Evolutionary conservation across 768 basidiomycete genomes (phyloP).

Genomic region (Asterophora lycoperdoides): DNA sequence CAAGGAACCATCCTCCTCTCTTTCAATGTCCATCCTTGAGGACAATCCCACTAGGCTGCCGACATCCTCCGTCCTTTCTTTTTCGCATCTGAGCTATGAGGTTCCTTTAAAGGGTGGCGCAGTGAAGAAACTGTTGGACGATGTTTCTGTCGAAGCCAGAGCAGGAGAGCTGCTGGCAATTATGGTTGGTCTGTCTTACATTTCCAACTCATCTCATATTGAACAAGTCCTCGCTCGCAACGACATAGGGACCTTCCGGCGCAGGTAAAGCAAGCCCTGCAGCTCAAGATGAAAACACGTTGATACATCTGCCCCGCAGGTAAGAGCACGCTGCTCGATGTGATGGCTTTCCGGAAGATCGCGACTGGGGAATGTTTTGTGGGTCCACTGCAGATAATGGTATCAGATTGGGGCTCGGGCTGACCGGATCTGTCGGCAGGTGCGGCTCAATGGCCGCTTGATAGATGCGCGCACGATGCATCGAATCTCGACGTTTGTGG

Average conservation of each 20-base stretch:
- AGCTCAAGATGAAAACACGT: neutral
- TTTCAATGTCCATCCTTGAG: neutral
- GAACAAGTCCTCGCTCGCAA: neutral
- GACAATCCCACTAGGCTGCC: neutral
- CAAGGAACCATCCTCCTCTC: neutral
- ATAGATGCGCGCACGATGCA: conserved; percentile 30
- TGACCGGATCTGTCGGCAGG: conserved; percentile 18
- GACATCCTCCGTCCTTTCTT: conserved; percentile 27
- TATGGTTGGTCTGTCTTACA: conserved; percentile 28
- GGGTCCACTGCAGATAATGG: conserved; percentile 7
- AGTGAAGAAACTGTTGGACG: conserved; percentile 32
- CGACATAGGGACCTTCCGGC: conserved; percentile 38
- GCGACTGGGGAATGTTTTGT: conserved; percentile 28
- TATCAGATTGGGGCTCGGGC: neutral
- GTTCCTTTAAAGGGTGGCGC: conserved; percentile 22
- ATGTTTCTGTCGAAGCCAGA: conserved; percentile 35
- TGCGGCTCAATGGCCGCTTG: conserved; percentile 27
- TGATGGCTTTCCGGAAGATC: conserved; percentile 39
- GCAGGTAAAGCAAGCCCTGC: conserved; percentile 26
- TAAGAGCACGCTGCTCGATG: conserved; percentile 42
- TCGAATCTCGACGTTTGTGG: conserved; percentile 46
- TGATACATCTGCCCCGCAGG: conserved; percentile 15
- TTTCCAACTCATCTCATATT: neutral
- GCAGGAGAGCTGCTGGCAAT: conserved; percentile 41
- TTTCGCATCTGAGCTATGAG: conserved; percentile 30